These are phyloP conservation scores for Dissophora ornata DNA, from an alignment of 192 early-diverging fungal species.

Conservation along the genomic window DNA sequence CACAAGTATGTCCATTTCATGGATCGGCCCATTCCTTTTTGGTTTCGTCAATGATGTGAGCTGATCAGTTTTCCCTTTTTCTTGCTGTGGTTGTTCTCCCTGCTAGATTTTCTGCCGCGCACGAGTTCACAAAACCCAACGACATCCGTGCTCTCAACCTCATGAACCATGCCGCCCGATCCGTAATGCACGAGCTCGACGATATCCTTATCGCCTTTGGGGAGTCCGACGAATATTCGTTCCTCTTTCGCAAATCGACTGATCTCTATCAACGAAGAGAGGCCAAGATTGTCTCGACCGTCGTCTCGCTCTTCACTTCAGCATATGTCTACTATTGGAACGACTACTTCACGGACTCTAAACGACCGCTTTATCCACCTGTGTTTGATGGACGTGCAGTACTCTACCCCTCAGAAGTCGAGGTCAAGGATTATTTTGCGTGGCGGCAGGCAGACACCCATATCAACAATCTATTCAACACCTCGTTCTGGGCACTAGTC, in stretches of 20 bases:
- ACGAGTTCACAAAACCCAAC: constrained; percentile 84
- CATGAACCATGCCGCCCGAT: constrained; percentile 84
- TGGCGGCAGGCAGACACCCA: constrained; percentile 97
- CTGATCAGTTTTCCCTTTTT: background rate
- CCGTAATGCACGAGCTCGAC: constrained; percentile 82
- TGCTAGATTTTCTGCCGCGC: constrained; percentile 78
- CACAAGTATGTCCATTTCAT: constrained; percentile 66
- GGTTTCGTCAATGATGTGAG: no score
- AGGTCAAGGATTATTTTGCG: constrained; percentile 90
- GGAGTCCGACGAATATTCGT: constrained; percentile 92
- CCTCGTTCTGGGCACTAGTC: constrained; percentile 92
- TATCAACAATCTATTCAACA: constrained; percentile 97
- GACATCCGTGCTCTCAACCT: constrained; percentile 80
- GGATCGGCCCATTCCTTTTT: no score
- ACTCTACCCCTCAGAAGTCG: constrained; percentile 83
- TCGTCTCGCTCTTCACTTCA: constrained; percentile 89
- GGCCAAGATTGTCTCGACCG: constrained; percentile 83
- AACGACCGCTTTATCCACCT: constrained; percentile 78
- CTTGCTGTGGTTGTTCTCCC: no score
- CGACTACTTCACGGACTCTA: constrained; percentile 71
- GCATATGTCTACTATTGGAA: constrained; percentile 88
- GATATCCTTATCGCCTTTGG: constrained; percentile 91
- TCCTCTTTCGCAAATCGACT: constrained; percentile 49
- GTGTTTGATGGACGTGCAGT: constrained; percentile 94
- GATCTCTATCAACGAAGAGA: constrained; percentile 38